Evolutionary conservation across 106 monocot species (phyloP).

Genomic region (Xerophyta viscosa): DNA sequence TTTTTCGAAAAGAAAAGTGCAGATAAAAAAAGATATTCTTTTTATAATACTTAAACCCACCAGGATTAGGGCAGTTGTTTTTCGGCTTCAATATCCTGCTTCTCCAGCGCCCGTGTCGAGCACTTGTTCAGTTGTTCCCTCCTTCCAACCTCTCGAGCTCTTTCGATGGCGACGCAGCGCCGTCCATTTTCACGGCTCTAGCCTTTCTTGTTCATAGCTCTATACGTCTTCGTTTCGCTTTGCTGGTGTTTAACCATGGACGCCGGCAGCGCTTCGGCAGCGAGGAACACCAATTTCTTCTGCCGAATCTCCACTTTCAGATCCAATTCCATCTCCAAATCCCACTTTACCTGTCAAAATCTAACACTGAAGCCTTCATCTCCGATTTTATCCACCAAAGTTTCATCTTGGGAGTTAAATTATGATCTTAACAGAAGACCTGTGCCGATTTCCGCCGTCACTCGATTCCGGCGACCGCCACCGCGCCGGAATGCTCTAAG

Average conservation of each 20-base stretch:
- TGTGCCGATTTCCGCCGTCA: background rate
- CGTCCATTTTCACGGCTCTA: too few species aligned
- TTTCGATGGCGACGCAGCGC: too few species aligned
- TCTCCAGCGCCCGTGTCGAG: too few species aligned
- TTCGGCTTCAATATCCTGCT: too few species aligned
- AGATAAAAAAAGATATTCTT: too few species aligned
- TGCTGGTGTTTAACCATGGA: background rate
- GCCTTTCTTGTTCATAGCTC: background rate
- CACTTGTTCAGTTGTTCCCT: too few species aligned
- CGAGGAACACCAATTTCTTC: slow-evolving; percentile 19
- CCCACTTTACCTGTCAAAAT: background rate
- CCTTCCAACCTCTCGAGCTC: too few species aligned
- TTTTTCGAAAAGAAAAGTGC: too few species aligned
- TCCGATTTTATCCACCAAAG: slow-evolving; percentile 12
- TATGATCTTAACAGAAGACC: background rate
- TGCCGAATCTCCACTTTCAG: slow-evolving; percentile 5
- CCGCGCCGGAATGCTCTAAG: slow-evolving; percentile 44
- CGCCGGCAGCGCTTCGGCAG: background rate
- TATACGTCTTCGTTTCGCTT: background rate
- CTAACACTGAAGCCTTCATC: too few species aligned
- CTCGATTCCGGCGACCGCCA: slow-evolving; percentile 9
- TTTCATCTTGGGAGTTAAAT: slow-evolving; percentile 2
- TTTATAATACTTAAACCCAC: too few species aligned
- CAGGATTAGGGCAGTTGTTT: too few species aligned
- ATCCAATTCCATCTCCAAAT: slow-evolving; percentile 7